These are phyloP conservation scores for Nigrospora osmanthi DNA, from an alignment of 2,329 filamentous ascomycete genomes.

Conservation along the genomic window DNA sequence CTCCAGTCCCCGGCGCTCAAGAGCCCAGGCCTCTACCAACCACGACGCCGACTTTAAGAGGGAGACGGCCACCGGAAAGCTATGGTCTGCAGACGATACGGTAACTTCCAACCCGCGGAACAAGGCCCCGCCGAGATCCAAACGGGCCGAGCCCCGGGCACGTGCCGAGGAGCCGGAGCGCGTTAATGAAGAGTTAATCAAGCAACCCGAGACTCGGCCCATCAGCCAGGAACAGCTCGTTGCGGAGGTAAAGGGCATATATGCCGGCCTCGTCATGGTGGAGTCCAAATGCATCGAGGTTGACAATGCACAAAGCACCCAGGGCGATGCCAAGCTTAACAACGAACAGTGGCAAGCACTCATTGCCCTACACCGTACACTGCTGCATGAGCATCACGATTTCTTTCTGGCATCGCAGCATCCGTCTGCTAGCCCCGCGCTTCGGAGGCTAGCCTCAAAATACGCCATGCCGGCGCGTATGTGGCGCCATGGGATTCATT, in stretches of 20 bases:
- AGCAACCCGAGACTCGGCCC: slow-evolving; percentile 32
- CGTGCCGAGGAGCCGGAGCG: not conserved
- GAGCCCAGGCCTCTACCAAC: not conserved
- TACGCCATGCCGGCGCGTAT: slow-evolving; percentile 90
- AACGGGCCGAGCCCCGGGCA: not conserved
- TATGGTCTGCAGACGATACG: not conserved
- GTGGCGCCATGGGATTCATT: slow-evolving; percentile 91
- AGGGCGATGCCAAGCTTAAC: slow-evolving; percentile 35
- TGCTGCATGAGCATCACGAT: slow-evolving; percentile 77
- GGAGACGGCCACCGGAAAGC: not conserved
- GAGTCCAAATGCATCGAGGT: slow-evolving; percentile 84
- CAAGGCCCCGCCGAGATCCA: not conserved
- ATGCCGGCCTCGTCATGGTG: slow-evolving; percentile 76
- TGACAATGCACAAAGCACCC: slow-evolving; percentile 51
- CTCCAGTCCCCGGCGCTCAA: not conserved
- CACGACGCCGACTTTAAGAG: not conserved
- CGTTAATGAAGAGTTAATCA: slow-evolving; percentile 5
- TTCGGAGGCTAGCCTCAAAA: slow-evolving; percentile 65
- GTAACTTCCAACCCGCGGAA: not conserved
- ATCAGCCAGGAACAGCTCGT: slow-evolving; percentile 75
- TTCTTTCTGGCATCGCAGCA: slow-evolving; percentile 86
- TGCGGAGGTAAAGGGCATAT: slow-evolving; percentile 76
- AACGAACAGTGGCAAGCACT: slow-evolving; percentile 77
- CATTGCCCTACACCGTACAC: slow-evolving; percentile 71
- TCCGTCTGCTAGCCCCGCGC: slow-evolving; percentile 61